These are phyloP conservation scores for Anthracocystis walkeri DNA, from an alignment of 1,284 basidiomycete species.

Conservation along the genomic window DNA sequence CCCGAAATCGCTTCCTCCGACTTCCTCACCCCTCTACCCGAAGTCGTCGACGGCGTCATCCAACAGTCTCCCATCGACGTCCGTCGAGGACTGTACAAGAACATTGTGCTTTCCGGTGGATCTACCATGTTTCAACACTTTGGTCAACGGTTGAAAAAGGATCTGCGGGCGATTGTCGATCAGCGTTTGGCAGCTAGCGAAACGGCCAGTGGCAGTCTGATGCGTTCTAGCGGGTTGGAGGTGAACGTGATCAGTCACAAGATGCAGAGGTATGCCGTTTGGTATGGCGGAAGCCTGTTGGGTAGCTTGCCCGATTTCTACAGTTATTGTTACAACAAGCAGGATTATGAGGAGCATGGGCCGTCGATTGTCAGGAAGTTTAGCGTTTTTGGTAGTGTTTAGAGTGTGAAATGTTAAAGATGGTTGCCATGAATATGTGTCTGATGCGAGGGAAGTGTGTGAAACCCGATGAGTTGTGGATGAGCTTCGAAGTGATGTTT, in stretches of 20 bases:
- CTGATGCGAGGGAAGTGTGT: too few relatives aligned
- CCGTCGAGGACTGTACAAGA: conserved; percentile 93
- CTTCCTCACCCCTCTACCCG: conserved; percentile 95
- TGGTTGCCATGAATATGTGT: too few relatives aligned
- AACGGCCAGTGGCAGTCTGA: conserved; percentile 79
- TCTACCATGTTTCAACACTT: conserved; percentile 99
- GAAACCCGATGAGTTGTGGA: too few relatives aligned
- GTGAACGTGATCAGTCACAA: conserved; percentile 94
- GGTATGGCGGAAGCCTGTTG: conserved; percentile 92
- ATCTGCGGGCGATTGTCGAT: conserved; percentile 93
- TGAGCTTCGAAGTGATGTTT: too few relatives aligned
- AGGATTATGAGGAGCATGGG: conserved; percentile 96
- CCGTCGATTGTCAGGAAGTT: conserved; percentile 78
- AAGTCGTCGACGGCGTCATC: conserved; percentile 96
- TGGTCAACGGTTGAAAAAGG: conserved; percentile 91
- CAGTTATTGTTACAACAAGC: conserved; percentile 95
- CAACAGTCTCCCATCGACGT: conserved; percentile 96
- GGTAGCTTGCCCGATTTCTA: conserved; percentile 88
- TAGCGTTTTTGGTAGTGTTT: conserved; percentile 62
- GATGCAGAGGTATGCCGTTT: conserved; percentile 95
- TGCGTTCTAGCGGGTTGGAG: conserved; percentile 72
- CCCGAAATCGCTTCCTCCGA: conserved; percentile 98
- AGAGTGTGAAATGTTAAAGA: conserved; percentile 2
- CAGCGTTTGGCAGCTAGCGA: conserved; percentile 85
- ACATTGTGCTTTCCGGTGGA: conserved; percentile 94